Evolutionary conservation across 495 filamentous ascomycete species (phyloP).

Genomic region (Xylona heveae): DNA sequence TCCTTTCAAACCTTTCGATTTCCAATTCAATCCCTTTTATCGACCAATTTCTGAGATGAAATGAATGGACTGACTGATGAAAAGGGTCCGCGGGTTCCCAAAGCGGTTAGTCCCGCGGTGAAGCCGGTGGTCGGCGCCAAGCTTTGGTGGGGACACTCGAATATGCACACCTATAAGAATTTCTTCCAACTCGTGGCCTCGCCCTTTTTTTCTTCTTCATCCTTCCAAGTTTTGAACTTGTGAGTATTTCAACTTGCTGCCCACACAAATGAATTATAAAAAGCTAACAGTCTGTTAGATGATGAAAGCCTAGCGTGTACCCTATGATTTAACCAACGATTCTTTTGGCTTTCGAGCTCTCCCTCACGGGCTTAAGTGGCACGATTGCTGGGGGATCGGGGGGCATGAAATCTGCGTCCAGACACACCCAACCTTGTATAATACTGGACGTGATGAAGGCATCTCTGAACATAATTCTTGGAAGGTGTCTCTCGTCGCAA

Average conservation of each 20-base stretch:
- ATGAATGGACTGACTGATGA: too few relatives aligned
- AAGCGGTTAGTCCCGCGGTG: too few relatives aligned
- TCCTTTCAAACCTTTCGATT: too few relatives aligned
- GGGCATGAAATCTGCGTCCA: conserved; percentile 96
- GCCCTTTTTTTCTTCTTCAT: conserved; percentile 43
- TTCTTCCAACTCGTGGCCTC: not conserved
- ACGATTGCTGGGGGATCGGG: conserved; percentile 39
- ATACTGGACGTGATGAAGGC: conserved; percentile 87
- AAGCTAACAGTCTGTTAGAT: conserved; percentile 30
- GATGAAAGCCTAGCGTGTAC: conserved; percentile 99
- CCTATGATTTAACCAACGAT: conserved; percentile 58
- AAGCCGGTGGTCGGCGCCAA: too few relatives aligned
- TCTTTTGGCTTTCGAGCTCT: conserved; percentile 51
- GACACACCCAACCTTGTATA: conserved; percentile 96
- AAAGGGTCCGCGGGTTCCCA: too few relatives aligned
- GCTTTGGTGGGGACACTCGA: too few relatives aligned
- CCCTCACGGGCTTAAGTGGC: conserved; percentile 79
- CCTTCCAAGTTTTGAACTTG: conserved; percentile 97
- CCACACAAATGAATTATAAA: not conserved
- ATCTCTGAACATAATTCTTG: conserved; percentile 67
- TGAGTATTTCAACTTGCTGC: conserved; percentile 28
- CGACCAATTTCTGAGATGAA: too few relatives aligned
- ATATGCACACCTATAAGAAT: too few relatives aligned
- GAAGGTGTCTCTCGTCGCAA: conserved; percentile 23
- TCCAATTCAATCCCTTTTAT: too few relatives aligned